phyloP scores from a whole-genome alignment of 495 filamentous ascomycete species.

The Durotheca rogersii region DNA sequence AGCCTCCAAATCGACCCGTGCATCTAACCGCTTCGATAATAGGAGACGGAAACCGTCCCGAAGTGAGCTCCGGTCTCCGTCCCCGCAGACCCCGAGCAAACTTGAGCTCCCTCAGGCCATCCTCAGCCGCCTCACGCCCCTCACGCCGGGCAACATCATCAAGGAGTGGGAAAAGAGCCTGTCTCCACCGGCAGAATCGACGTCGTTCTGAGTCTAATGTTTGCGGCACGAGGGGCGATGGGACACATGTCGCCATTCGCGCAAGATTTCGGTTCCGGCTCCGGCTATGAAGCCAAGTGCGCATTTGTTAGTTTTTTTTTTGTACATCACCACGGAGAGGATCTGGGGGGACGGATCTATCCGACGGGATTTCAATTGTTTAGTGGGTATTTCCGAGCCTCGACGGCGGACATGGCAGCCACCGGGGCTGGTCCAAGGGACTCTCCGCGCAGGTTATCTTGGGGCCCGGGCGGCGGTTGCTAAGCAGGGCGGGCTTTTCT shows the following conservation, averaged over 20 bases:
- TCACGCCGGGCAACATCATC: conserved; percentile 71
- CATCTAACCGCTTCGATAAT: conserved; percentile 26
- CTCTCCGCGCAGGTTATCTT: too few species aligned
- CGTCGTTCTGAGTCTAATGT: conserved; percentile 15
- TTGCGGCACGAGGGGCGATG: conserved; percentile 1
- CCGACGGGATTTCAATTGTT: not conserved
- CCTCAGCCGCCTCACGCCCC: conserved; percentile 59
- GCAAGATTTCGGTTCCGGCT: not conserved
- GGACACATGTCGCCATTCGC: not conserved
- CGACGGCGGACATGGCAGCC: too few species aligned
- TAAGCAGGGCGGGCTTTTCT: too few species aligned
- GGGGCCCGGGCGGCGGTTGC: too few species aligned
- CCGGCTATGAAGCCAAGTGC: too few species aligned
- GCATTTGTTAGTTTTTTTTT: too few species aligned
- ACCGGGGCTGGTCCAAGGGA: too few species aligned
- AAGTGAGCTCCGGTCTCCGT: conserved; percentile 40
- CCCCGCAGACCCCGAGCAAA: conserved; percentile 34
- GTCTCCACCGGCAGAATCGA: conserved; percentile 24
- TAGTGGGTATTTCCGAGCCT: not conserved
- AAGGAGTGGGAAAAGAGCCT: conserved; percentile 71
- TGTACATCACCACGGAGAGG: too few species aligned
- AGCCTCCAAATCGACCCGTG: not conserved
- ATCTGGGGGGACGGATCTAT: not conserved
- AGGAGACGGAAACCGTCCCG: conserved; percentile 34
- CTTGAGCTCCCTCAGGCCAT: conserved; percentile 61